Base-by-base conservation (phyloP, 2,329 filamentous ascomycete genomes). In the Madurella fahalii region DNA sequence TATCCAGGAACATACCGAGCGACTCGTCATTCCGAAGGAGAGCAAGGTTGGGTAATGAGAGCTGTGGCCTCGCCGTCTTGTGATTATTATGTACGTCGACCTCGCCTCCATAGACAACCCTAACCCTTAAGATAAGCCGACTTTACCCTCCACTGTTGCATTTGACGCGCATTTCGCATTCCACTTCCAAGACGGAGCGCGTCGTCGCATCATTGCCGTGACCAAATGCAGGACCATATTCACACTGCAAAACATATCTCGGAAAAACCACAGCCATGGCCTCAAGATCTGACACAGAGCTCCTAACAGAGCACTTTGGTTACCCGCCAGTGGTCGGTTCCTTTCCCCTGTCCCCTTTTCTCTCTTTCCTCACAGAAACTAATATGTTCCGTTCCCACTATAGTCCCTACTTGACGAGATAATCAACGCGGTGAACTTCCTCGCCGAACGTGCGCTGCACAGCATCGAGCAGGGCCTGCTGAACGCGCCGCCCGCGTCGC, bases 361-460 rank as follows among this genome's bases (percentile, higher is more conserved):
- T 2, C 16, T 11, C 16, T 20, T 34, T 40, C 18, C 20, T 47
- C 51, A 50, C 59, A 13, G 57, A 18, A 50, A 45, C 48, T 50
- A 54, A 15, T 41, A 61, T 37, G 56, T 32, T 52, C 17, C 54
- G 54, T 52, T 45, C 41, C n/a, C 16, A 31, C 30, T 42, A 25
- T 65, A 96, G 92, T 89, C 89, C 58, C 83, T 99, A 41, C 87
- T 99, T 67, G 94, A 99, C 82, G 93, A 97, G 74, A 92, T 97
- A 64, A 96, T 97, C 76, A 96, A 97, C 77, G 89, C 87, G 52
- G 85, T 96, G 71, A 99, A 97, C 76, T 89, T 93, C 66, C 83
- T 96, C 65, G 87, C 94, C 66, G 94, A 95, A 72, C 87, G 87
- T 70, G 92, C 90, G 51, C 85, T 96, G 65, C 89, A 90, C 65